A percentile compares a stretch with the other conserved stretches of the same genome.
phyloP scores from a whole-genome alignment of 225 moss, liverwort and hornwort species.

The Thuidium tamariscinum region DNA sequence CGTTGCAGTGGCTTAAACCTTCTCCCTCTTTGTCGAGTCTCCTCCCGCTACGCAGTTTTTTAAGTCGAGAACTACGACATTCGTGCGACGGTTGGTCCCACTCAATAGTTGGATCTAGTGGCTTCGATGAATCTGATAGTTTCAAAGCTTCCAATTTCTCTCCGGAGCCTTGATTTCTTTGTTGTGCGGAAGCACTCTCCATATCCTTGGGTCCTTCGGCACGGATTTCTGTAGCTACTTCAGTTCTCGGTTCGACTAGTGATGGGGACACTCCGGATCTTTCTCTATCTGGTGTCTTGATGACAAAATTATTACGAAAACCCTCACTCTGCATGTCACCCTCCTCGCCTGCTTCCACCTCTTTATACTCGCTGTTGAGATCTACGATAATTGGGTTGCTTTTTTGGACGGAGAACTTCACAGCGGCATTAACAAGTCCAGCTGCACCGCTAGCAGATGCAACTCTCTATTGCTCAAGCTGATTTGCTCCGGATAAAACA shows the following conservation, averaged over 20 bases:
- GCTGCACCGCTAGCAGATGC: constrained; percentile 6
- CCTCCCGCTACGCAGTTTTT: constrained; percentile 70
- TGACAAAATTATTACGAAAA: neutral
- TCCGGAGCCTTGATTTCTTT: constrained; percentile 15
- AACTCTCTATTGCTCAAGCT: constrained; percentile 19
- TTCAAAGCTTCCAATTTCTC: constrained; percentile 37
- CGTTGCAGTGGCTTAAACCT: constrained; percentile 49
- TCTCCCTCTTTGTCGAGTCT: constrained; percentile 71
- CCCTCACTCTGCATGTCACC: constrained; percentile 5
- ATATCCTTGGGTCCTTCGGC: constrained; percentile 25
- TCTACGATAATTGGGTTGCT: constrained; percentile 34
- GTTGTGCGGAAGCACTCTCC: constrained; percentile 19
- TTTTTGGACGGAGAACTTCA: constrained; percentile 41
- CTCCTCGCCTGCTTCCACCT: constrained; percentile 15
- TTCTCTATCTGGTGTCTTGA: constrained; percentile 16
- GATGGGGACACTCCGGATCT: constrained; percentile 3
- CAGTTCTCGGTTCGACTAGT: constrained; percentile 10
- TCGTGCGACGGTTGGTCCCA: constrained; percentile 65
- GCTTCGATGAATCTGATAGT: constrained; percentile 23
- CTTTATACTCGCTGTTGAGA: constrained; percentile 24
- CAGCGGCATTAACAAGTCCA: constrained; percentile 48
- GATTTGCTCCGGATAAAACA: constrained; percentile 29
- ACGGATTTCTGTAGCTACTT: constrained; percentile 2
- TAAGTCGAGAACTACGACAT: constrained; percentile 69
- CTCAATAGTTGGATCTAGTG: constrained; percentile 30